Conservation (phyloP, 2,329 filamentous ascomycete species). For the Penicillium sp. region DNA sequence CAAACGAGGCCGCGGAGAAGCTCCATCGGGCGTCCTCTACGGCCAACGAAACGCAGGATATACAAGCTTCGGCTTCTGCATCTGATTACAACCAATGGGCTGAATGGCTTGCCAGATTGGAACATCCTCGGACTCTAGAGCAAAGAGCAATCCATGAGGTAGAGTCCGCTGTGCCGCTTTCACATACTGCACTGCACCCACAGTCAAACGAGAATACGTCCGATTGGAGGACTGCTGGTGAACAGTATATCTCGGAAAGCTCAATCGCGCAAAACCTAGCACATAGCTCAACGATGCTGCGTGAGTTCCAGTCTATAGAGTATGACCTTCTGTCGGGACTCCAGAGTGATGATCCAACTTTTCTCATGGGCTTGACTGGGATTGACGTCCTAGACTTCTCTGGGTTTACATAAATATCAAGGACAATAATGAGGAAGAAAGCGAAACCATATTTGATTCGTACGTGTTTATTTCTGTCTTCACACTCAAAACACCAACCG, state of each 20-base stretch:
- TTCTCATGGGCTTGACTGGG: conserved; percentile 32
- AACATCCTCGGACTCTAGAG: not conserved
- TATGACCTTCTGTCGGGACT: conserved; percentile 11
- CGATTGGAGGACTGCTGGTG: not conserved
- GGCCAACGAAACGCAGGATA: not conserved
- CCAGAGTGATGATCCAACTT: conserved; percentile 26
- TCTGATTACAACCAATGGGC: conserved; percentile 14
- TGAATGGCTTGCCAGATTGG: conserved; percentile 11
- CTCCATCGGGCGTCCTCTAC: not conserved
- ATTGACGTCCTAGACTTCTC: conserved; percentile 28
- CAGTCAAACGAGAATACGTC: not conserved
- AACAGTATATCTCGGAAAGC: not conserved
- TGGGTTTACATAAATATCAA: conserved; percentile 2
- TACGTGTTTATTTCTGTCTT: not conserved
- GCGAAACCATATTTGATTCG: too few species aligned
- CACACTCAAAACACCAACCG: not conserved
- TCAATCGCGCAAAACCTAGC: not conserved
- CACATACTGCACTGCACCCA: not conserved
- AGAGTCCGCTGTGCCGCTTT: not conserved
- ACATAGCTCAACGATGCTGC: not conserved
- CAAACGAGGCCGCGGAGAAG: conserved; percentile 25
- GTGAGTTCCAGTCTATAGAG: not conserved
- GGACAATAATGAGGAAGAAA: too few species aligned
- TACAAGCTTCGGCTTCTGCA: not conserved
- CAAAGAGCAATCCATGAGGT: not conserved